phyloP scores from a whole-genome alignment of 2,329 filamentous ascomycete genomes.

The Pyrenophora tritici-repentis region DNA sequence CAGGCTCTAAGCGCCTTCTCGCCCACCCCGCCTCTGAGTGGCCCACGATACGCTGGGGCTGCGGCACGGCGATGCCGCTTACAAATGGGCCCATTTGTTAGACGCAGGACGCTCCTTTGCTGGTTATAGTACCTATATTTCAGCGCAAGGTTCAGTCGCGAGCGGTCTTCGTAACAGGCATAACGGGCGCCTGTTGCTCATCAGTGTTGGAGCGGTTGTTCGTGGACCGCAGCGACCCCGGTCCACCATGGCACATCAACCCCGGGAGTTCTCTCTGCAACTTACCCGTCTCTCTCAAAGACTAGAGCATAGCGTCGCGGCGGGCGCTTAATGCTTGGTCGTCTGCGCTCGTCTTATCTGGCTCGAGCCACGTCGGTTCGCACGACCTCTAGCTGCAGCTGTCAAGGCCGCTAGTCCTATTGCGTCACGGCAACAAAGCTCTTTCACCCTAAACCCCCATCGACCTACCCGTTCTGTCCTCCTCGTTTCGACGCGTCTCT shows the following conservation, averaged over 20 bases:
- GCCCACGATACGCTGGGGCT: conserved; percentile 26
- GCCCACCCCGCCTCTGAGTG: conserved; percentile 20
- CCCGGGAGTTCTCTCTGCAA: conserved; percentile 8
- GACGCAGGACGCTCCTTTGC: conserved; percentile 35
- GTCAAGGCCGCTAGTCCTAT: conserved; percentile 14
- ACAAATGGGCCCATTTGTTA: conserved; percentile 26
- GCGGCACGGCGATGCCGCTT: conserved; percentile 32
- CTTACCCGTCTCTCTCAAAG: conserved; percentile 10
- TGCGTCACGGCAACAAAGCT: conserved; percentile 14
- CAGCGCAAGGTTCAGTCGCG: conserved; percentile 17
- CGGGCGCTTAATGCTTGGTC: conserved; percentile 30
- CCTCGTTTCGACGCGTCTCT: conserved; percentile 17
- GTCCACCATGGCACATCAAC: conserved; percentile 3
- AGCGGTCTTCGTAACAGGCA: conserved; percentile 16
- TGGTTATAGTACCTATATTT: conserved; percentile 29
- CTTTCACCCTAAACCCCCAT: conserved; percentile 6
- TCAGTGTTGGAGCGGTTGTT: conserved; percentile 14
- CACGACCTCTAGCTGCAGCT: conserved; percentile 6
- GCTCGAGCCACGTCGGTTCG: conserved; percentile 23
- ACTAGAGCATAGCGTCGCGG: conserved; percentile 22
- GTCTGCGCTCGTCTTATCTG: conserved; percentile 22
- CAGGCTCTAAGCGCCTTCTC: conserved; percentile 16
- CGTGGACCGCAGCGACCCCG: conserved; percentile 18
- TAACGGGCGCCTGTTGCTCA: conserved; percentile 25
- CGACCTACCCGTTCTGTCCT: conserved; percentile 15